Evolutionary conservation across 2,329 filamentous ascomycete species (phyloP).

Genomic region (Ampelomyces quisqualis): DNA sequence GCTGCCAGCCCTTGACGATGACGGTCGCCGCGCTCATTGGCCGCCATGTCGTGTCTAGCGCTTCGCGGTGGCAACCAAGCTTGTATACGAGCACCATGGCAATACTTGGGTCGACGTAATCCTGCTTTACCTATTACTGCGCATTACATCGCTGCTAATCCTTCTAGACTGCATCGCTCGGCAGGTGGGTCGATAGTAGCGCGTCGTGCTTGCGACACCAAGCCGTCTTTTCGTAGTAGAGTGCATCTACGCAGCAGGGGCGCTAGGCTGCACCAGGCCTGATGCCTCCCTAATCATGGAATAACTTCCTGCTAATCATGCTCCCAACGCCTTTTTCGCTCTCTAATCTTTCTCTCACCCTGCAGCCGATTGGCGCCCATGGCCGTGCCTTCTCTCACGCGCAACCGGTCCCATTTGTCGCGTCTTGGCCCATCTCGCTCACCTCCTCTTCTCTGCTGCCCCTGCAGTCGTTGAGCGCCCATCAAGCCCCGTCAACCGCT

Average conservation of each 20-base stretch:
- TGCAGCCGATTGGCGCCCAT: slow-evolving; percentile 1
- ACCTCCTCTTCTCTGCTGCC: slow-evolving; percentile 1
- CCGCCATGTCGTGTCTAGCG: not conserved
- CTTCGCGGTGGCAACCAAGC: too few species aligned
- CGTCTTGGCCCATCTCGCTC: slow-evolving; percentile 1
- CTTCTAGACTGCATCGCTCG: slow-evolving; percentile 6
- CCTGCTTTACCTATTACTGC: too few species aligned
- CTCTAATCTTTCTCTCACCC: slow-evolving; percentile 1
- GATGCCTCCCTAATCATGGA: too few species aligned
- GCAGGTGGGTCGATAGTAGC: slow-evolving; percentile 16
- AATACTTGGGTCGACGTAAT: too few species aligned
- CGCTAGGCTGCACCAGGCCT: too few species aligned
- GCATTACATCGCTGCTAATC: too few species aligned
- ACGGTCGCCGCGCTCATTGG: too few species aligned
- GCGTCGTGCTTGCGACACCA: slow-evolving; percentile 19
- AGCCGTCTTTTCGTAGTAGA: slow-evolving; percentile 28
- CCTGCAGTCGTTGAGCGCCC: too few species aligned
- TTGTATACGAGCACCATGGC: too few species aligned
- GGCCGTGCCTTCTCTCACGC: not conserved
- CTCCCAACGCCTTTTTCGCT: slow-evolving; percentile 4
- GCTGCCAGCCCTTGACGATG: too few species aligned
- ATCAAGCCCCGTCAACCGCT: not conserved
- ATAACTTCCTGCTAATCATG: slow-evolving; percentile 34
- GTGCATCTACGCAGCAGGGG: too few species aligned
- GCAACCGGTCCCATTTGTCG: not conserved